phyloP scores from a whole-genome alignment of 106 monocot genomes.

The Platanthera zijinensis region DNA sequence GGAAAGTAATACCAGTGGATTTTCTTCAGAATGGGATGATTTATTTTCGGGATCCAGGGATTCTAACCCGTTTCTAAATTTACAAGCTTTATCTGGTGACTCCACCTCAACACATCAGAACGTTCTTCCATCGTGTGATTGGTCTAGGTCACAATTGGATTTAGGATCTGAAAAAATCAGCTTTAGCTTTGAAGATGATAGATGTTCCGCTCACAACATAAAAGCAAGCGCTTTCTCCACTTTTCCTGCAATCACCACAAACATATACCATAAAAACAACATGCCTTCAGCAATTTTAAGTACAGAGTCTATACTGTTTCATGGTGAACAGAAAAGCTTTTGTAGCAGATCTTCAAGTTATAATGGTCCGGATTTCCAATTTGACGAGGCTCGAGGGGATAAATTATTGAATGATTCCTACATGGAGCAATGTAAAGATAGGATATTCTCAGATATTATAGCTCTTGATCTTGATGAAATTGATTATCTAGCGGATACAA shows the following conservation, averaged over 20 bases:
- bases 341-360: neutral
- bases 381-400: neutral
- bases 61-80: neutral
- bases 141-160: constrained; percentile 1
- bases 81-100: constrained; percentile 1
- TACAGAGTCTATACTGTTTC: neutral
- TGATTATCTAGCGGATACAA: neutral
- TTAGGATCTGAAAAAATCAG: constrained; percentile 5
- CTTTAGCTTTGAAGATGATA: constrained; percentile 5
- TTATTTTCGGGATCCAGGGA: neutral
- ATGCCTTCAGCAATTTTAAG: neutral
- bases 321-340: constrained; percentile 5
- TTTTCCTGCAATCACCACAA: neutral
- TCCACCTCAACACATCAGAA: neutral
- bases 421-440: constrained; percentile 10
- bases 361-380: neutral
- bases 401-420: constrained; percentile 2
- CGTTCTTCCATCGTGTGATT: neutral
- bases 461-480: constrained; percentile 2
- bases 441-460: constrained; percentile 12
- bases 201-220: neutral
- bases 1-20: too few relatives aligned
- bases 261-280: neutral
- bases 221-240: neutral
- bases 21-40: neutral